A percentile compares a stretch with the other conserved stretches of the same genome.
These are phyloP conservation scores for Reutealis trisperma DNA, from an alignment of 345 rosid genomes.

Conservation along the genomic window DNA sequence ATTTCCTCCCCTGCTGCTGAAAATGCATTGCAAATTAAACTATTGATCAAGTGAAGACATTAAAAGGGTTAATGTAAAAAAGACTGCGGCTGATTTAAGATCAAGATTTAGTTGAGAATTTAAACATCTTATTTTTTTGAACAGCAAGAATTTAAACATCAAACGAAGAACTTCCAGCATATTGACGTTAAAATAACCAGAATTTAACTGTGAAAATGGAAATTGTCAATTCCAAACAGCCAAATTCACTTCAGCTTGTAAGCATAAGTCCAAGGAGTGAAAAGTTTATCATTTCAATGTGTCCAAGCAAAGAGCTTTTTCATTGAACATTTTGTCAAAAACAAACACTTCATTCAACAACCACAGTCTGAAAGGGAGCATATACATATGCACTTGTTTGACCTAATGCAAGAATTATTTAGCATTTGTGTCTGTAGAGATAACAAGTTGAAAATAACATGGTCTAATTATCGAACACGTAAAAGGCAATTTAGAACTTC, in stretches of 20 bases:
- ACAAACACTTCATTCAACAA: neutral
- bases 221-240: neutral
- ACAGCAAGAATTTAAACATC: too few species aligned
- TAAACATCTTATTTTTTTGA: too few species aligned
- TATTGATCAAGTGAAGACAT: neutral
- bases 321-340: neutral
- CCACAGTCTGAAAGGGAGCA: too few species aligned
- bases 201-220: neutral
- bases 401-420: neutral
- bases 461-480: neutral
- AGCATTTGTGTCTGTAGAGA: neutral
- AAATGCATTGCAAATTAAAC: neutral
- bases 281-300: too few species aligned
- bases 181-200: too few species aligned
- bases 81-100: neutral
- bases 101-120: too few species aligned
- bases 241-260: too few species aligned
- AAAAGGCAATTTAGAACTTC: neutral
- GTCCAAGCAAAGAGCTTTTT: neutral
- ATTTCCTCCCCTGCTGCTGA: neutral
- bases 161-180: too few species aligned
- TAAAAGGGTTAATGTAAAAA: too few species aligned
- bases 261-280: too few species aligned
- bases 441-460: neutral
- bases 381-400: neutral